Evolutionary conservation across 768 basidiomycete genomes (phyloP), one percentile per base, ranked within the genome.

Genomic region (Lactarius evosmus): DNA sequence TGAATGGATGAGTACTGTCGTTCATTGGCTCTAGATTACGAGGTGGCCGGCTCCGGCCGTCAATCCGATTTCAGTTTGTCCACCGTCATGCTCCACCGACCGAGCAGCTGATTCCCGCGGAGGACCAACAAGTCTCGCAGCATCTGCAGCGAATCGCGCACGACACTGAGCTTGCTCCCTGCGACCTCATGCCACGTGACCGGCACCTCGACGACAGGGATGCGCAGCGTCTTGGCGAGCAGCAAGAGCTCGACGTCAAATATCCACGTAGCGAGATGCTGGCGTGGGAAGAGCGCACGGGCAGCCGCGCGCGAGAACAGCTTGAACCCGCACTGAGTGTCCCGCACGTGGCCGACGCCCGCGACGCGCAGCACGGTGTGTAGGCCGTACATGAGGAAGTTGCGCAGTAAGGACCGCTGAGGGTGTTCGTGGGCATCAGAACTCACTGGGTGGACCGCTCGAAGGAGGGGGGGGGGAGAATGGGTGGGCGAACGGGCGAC

Each of bases 251-350:
- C 95, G 62, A 97, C 95, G 75, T 98, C 95, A 70, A 98, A 98
- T 73, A 96, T 95, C 95, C 95, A 98, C 1, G 91, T 88, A 6
- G 88, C 79, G 32, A 96, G 87, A 70, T 92, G 95, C 71, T 96
- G 88, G 2, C 81, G 80, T 0, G 93, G 93, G 75, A 96, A 98
- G 65, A 98, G 86, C 63, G 83, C 83, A 57, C 81, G 84, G 9
- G 94, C 94, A 0, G 94, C 88, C 3, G 79, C 70, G 12, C 93
- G 91, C 17, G 93, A 87, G 76, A 96, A 95, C 30, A 98, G 83
- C 76, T 98, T 98, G 85, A 98, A 98, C 34, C 95, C 95, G 72
- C 95, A 97, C 73, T 97, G 95, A 19, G 95, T 98, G 77, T 97
- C 95, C 29, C 91, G 85, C 65, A 96, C 90, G 71, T 93, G 88